Percentiles rank a stretch among this genome's conserved stretches.
These are phyloP conservation scores for Rosa chinensis DNA, from an alignment of 306 rosid genomes.

Conservation along the genomic window DNA sequence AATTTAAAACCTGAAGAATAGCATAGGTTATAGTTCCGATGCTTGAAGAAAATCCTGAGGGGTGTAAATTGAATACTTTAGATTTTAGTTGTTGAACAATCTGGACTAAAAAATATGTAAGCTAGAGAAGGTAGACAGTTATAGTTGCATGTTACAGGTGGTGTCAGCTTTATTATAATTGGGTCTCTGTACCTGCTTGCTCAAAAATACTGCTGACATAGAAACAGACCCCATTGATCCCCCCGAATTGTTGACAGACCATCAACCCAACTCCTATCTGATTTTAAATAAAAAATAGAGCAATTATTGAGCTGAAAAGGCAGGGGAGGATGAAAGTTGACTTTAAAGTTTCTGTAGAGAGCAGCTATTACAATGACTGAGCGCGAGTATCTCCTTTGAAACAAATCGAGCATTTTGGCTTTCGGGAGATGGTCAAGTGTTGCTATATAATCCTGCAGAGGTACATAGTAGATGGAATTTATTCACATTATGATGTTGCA, in stretches of 20 bases:
- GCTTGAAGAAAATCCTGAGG: conserved; percentile 64
- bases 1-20: conserved; percentile 60
- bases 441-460: conserved; percentile 64
- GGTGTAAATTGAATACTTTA: conserved; percentile 1
- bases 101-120: neutral
- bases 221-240: conserved; percentile 82
- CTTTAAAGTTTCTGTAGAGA: neutral
- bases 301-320: neutral
- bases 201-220: conserved; percentile 76
- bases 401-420: conserved; percentile 71
- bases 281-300: neutral
- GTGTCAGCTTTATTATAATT: neutral
- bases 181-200: conserved; percentile 54
- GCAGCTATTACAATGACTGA: conserved; percentile 57
- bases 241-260: conserved; percentile 94
- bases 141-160: neutral
- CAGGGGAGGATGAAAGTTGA: neutral
- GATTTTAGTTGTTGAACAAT: conserved; percentile 7
- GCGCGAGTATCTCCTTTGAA: conserved; percentile 68
- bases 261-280: conserved; percentile 88
- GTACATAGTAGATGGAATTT: conserved; percentile 1
- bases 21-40: conserved; percentile 65
- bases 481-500: conserved; percentile 14
- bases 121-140: neutral
- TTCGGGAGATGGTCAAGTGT: conserved; percentile 71